phyloP scores from a whole-genome alignment of 345 rosid species.

The Dovyalis caffra region DNA sequence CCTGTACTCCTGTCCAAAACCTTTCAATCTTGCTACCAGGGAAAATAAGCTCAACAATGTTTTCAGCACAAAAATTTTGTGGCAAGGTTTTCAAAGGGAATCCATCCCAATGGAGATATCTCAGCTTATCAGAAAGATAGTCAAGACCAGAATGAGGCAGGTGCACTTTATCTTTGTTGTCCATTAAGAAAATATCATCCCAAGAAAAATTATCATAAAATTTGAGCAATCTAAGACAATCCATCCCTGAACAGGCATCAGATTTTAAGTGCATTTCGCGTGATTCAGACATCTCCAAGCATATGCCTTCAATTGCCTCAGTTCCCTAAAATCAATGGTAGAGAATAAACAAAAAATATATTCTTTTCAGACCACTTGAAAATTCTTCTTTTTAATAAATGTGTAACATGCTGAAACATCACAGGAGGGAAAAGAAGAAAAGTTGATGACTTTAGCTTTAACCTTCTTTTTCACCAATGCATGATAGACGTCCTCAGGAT shows the following conservation, averaged over 20 bases:
- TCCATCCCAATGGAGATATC: too few species aligned
- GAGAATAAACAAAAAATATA: neutral
- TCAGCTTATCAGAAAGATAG: constrained; percentile 3
- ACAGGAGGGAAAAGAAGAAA: neutral
- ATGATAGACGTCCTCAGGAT: too few species aligned
- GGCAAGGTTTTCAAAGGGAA: constrained; percentile 6
- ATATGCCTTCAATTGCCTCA: constrained; percentile 4
- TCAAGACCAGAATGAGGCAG: neutral
- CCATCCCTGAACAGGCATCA: constrained; percentile 1
- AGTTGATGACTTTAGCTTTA: too few species aligned
- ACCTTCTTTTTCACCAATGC: too few species aligned
- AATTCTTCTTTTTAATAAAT: too few species aligned
- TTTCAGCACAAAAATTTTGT: neutral
- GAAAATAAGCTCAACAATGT: neutral
- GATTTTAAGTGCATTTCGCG: constrained; percentile 10
- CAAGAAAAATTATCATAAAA: neutral
- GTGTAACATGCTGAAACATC: too few species aligned
- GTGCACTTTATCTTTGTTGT: neutral
- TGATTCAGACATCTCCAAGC: neutral
- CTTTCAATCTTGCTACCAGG: neutral
- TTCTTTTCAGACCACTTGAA: neutral
- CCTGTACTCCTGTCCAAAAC: neutral
- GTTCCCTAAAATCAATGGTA: constrained; percentile 2
- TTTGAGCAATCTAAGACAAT: constrained; percentile 2
- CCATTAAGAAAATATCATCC: neutral